A percentile compares a stretch with the other conserved stretches of the same genome.
Evolutionary conservation across 2,329 filamentous ascomycete species (phyloP).

Genomic region (Fusarium acutatum): DNA sequence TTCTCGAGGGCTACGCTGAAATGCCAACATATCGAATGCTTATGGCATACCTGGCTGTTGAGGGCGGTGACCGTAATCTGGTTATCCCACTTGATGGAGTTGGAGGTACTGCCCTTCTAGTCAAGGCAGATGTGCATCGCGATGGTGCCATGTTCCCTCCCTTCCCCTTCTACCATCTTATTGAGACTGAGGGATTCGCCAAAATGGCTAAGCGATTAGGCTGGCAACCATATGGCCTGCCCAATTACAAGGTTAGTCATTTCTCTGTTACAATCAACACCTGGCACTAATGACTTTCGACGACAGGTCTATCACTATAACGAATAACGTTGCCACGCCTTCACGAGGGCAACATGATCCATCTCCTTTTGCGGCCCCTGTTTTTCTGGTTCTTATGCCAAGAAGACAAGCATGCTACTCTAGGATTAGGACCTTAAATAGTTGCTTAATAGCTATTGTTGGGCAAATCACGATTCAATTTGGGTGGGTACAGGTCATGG

Average conservation of each 20-base stretch:
- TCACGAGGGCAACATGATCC: conserved; percentile 6
- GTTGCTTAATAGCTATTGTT: conserved; percentile 11
- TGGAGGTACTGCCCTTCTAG: conserved; percentile 88
- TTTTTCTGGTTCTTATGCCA: conserved; percentile 22
- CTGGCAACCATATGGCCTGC: conserved; percentile 86
- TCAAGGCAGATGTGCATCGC: conserved; percentile 95
- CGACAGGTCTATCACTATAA: conserved; percentile 87
- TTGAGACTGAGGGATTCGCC: conserved; percentile 97
- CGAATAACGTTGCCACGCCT: conserved; percentile 63
- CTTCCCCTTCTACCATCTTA: conserved; percentile 95
- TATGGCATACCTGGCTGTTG: conserved; percentile 83
- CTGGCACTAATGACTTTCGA: conserved; percentile 21
- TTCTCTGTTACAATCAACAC: neutral
- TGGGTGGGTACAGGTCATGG: conserved; percentile 36
- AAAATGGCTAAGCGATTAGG: conserved; percentile 94
- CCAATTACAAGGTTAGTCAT: conserved; percentile 88
- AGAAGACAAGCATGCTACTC: conserved; percentile 8
- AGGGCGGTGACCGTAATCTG: conserved; percentile 63
- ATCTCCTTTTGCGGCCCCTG: conserved; percentile 4
- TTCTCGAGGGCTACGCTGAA: conserved; percentile 92
- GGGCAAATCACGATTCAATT: conserved; percentile 29
- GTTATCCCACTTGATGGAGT: conserved; percentile 89
- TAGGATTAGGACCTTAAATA: neutral
- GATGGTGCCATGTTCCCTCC: conserved; percentile 99
- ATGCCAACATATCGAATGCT: conserved; percentile 91